phyloP scores from a whole-genome alignment of 352 stramenopile genomes.

The Globisporangium megalacanthum region DNA sequence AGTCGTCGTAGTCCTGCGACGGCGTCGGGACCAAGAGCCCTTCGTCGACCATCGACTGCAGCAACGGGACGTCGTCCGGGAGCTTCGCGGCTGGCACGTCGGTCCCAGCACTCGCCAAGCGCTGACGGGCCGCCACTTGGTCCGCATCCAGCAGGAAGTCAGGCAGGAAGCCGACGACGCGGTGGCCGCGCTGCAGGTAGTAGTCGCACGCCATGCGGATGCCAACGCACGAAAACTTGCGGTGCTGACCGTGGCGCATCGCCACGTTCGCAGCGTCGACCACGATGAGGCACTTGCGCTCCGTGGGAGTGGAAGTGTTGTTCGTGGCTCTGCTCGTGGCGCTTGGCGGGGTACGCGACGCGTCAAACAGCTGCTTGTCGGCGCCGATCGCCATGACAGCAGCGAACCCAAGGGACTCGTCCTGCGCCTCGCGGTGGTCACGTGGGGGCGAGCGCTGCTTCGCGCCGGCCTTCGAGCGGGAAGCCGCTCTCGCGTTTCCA shows the following conservation, averaged over 20 bases:
- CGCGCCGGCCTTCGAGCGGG: background rate
- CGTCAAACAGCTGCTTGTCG: constrained; percentile 17
- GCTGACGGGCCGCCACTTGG: constrained; percentile 32
- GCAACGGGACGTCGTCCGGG: constrained; percentile 63
- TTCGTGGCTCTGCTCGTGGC: too few relatives aligned
- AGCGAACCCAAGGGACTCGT: constrained; percentile 23
- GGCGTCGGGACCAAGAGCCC: constrained; percentile 76
- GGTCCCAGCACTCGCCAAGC: constrained; percentile 14
- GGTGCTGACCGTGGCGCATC: constrained; percentile 72
- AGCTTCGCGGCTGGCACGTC: constrained; percentile 48
- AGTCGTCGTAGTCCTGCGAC: constrained; percentile 86
- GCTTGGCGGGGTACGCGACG: constrained; percentile 14
- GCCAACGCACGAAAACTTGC: constrained; percentile 68
- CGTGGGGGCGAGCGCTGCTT: background rate
- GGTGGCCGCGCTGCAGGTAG: constrained; percentile 60
- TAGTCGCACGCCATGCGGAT: constrained; percentile 73
- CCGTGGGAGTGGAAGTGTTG: background rate
- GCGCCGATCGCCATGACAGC: constrained; percentile 40
- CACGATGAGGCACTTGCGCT: constrained; percentile 50
- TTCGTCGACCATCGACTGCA: constrained; percentile 63
- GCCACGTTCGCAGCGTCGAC: constrained; percentile 74
- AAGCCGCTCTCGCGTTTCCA: background rate
- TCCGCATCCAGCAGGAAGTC: constrained; percentile 73
- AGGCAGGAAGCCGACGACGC: constrained; percentile 78
- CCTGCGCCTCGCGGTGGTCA: constrained; percentile 1